phyloP scores from a whole-genome alignment of 768 basidiomycete genomes.

The Sarcodon sp. region DNA sequence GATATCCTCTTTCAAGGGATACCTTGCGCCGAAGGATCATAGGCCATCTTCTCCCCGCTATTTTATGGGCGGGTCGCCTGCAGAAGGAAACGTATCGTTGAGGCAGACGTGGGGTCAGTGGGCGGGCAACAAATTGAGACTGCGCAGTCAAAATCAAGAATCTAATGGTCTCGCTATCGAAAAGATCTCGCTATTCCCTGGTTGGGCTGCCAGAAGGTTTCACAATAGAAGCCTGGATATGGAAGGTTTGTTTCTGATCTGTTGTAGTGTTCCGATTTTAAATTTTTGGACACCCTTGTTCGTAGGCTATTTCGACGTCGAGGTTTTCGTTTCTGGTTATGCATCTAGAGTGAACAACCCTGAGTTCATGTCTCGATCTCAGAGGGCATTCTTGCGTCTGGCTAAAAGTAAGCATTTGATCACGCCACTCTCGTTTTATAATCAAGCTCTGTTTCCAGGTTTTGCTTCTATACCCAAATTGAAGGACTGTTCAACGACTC shows the following conservation, averaged over 20 bases:
- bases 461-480: constrained; percentile 63
- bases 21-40: background rate
- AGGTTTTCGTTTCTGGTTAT: constrained; percentile 68
- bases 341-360: constrained; percentile 47
- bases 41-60: background rate
- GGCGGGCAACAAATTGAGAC: constrained; percentile 37
- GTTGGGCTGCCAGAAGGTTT: constrained; percentile 61
- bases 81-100: background rate
- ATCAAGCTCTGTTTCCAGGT: constrained; percentile 24
- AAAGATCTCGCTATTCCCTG: constrained; percentile 56
- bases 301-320: constrained; percentile 51
- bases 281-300: background rate
- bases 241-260: constrained; percentile 15
- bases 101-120: constrained; percentile 45
- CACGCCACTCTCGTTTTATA: constrained; percentile 1
- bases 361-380: constrained; percentile 56
- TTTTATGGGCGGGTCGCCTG: constrained; percentile 7
- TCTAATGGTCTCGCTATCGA: constrained; percentile 21
- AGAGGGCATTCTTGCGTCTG: constrained; percentile 60
- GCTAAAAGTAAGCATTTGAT: constrained; percentile 48
- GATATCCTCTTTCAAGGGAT: background rate
- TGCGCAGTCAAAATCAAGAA: constrained; percentile 9
- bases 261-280: background rate
- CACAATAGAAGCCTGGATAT: constrained; percentile 9
- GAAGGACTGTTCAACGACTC: constrained; percentile 6